Evolutionary conservation across 495 filamentous ascomycete genomes (phyloP), one percentile per base, ranked within the genome.

Genomic region (Xylaria bambusicola): DNA sequence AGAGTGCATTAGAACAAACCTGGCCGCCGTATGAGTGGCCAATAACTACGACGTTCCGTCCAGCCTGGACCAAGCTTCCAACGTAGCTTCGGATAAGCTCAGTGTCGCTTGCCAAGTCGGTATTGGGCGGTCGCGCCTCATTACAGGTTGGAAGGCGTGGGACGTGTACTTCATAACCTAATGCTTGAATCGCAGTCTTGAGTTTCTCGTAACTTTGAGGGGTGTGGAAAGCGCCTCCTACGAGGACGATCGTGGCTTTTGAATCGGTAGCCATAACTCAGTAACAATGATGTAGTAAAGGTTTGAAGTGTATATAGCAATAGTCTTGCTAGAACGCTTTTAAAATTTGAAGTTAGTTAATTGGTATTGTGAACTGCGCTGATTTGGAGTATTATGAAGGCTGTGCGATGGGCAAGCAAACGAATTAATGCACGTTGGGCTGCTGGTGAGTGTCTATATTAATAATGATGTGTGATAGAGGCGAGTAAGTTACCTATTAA

Each of bases 21-120:
- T 62, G 52, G 9, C 56, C 64, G 35, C 70, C 62, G 57, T 71
- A 65, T 7, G 69, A 71, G 48, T 71, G 70, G 64, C 67, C 67
- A 21, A 73, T 27, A 3, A 63, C 58, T 31, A 71, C 42, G 4
- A 70, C 57, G 13, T 29, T 62, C 10, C 48, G 52, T 41, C 69
- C 68, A 7, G 40, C 48, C 15, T 63, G 48, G 6, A 66, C 51
- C 27, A 72, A 63, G 24, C 52, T 61, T 38, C 64, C 60, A 21
- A 62, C 68, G 45, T 62, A 66, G 1, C 17, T 23, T 26, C 68
- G 65, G 9, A 67, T 46, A 12, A 69, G 0, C 13, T 36, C 57
- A 7, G 69, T 72, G 53, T 72, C 68, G 61, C 74, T 76, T 67
- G 31, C 68, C 49, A 64, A 65, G 47, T 36, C 62, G 38, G 58